Evolutionary conservation across 441 rosid genomes (phyloP).

Genomic region (Manihot esculenta): DNA sequence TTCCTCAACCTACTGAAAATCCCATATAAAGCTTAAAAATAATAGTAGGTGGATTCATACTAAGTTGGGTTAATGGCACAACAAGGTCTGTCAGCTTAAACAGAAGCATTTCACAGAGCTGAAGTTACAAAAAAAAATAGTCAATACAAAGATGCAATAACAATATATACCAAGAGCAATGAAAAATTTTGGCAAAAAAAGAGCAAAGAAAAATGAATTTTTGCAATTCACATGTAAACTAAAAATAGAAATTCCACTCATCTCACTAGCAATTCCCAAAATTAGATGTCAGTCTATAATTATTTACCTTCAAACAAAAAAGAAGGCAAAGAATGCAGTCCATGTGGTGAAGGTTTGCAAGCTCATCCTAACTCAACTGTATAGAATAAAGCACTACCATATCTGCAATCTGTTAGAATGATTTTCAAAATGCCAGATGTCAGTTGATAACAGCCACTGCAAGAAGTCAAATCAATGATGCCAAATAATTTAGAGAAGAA

Average conservation of each 20-base stretch:
- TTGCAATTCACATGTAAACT: conserved; percentile 10
- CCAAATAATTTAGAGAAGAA: conserved; percentile 23
- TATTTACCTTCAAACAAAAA: conserved; percentile 46
- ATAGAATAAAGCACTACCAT: conserved; percentile 28
- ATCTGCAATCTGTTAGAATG: conserved; percentile 30
- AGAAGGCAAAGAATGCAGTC: conserved; percentile 43
- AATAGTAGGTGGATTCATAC: neutral
- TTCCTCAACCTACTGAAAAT: neutral
- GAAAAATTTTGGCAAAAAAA: too few relatives aligned
- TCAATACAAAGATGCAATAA: neutral
- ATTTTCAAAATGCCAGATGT: conserved; percentile 30
- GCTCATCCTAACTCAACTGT: conserved; percentile 28
- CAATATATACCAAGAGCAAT: neutral
- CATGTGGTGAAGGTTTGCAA: conserved; percentile 28
- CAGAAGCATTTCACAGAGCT: neutral
- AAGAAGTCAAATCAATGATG: conserved; percentile 14
- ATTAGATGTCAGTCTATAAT: conserved; percentile 22
- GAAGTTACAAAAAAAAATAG: conserved; percentile 6
- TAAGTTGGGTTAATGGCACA: neutral
- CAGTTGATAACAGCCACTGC: conserved; percentile 20
- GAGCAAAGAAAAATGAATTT: neutral
- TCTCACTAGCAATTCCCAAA: conserved; percentile 19
- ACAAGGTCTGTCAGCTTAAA: neutral
- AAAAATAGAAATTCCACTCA: conserved; percentile 16
- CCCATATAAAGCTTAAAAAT: too few relatives aligned